Percentiles rank a stretch among this genome's conserved stretches.
Conservation (phyloP, 495 filamentous ascomycete genomes). For the Penicillium cataractarum region DNA sequence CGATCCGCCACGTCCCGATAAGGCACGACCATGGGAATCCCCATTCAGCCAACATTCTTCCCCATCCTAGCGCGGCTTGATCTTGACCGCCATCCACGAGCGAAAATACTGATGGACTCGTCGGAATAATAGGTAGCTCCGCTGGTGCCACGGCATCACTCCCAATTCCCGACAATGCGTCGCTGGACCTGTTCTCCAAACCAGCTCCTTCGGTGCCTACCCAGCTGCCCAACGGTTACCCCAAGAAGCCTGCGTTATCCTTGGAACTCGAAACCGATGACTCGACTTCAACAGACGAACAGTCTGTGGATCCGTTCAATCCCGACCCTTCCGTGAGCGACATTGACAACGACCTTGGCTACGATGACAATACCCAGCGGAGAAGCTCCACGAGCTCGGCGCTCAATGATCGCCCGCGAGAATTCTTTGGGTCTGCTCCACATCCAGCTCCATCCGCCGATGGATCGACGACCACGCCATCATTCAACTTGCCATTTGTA, state of each 20-base stretch:
- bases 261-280: slow-evolving; percentile 30
- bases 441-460: slow-evolving; percentile 34
- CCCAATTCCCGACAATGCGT: not conserved
- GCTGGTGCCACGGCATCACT: slow-evolving; percentile 5
- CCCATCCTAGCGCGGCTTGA: not conserved
- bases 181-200: slow-evolving; percentile 8
- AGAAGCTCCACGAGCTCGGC: slow-evolving; percentile 12
- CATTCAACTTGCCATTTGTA: slow-evolving; percentile 11
- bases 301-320: slow-evolving; percentile 37
- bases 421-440: slow-evolving; percentile 32
- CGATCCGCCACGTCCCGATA: slow-evolving; percentile 26
- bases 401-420: slow-evolving; percentile 27
- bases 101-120: slow-evolving; percentile 10
- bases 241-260: slow-evolving; percentile 26
- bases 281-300: slow-evolving; percentile 35
- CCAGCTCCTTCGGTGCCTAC: slow-evolving; percentile 4
- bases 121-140: slow-evolving; percentile 22
- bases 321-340: slow-evolving; percentile 33
- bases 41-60: slow-evolving; percentile 1
- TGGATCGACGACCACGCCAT: slow-evolving; percentile 22
- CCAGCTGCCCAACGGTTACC: slow-evolving; percentile 21
- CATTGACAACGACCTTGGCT: slow-evolving; percentile 19
- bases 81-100: not conserved
- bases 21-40: slow-evolving; percentile 13
- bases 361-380: slow-evolving; percentile 7